Evolutionary conservation across 768 basidiomycete genomes (phyloP).

Genomic region (Pisolithus microcarpus): DNA sequence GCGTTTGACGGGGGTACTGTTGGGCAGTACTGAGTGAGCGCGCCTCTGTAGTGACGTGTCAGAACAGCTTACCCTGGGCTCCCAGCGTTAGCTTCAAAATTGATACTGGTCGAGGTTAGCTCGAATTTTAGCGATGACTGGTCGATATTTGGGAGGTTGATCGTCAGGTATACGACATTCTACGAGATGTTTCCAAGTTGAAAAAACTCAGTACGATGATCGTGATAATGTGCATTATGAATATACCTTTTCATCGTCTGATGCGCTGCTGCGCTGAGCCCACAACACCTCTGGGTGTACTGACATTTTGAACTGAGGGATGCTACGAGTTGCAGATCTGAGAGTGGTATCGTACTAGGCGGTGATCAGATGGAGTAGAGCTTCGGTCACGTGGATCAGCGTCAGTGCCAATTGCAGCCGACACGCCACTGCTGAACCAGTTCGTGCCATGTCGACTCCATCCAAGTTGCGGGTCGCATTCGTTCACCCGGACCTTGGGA

Average conservation of each 20-base stretch:
- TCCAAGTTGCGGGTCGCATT: conserved; percentile 58
- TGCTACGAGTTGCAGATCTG: too few relatives aligned
- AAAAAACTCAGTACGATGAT: neutral
- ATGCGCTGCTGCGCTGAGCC: conserved; percentile 86
- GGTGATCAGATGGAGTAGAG: too few relatives aligned
- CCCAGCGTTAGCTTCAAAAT: conserved; percentile 60
- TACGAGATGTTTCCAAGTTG: conserved; percentile 23
- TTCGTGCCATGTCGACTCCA: neutral
- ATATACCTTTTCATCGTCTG: conserved; percentile 59
- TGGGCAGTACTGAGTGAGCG: conserved; percentile 31
- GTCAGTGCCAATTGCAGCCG: too few relatives aligned
- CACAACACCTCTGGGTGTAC: conserved; percentile 85
- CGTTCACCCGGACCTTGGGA: conserved; percentile 91
- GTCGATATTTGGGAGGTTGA: conserved; percentile 74
- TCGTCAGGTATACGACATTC: conserved; percentile 83
- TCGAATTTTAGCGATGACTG: conserved; percentile 48
- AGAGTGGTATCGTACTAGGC: too few relatives aligned
- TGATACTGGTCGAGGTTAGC: conserved; percentile 49
- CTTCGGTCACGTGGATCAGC: too few relatives aligned
- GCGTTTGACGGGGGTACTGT: conserved; percentile 30
- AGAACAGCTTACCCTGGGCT: conserved; percentile 22
- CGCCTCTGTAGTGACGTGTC: conserved; percentile 2
- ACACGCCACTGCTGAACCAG: too few relatives aligned
- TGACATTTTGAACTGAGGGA: conserved; percentile 29
- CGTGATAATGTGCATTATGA: too few relatives aligned